Conservation (phyloP, 768 basidiomycete genomes). For the Termitomyces sp. region DNA sequence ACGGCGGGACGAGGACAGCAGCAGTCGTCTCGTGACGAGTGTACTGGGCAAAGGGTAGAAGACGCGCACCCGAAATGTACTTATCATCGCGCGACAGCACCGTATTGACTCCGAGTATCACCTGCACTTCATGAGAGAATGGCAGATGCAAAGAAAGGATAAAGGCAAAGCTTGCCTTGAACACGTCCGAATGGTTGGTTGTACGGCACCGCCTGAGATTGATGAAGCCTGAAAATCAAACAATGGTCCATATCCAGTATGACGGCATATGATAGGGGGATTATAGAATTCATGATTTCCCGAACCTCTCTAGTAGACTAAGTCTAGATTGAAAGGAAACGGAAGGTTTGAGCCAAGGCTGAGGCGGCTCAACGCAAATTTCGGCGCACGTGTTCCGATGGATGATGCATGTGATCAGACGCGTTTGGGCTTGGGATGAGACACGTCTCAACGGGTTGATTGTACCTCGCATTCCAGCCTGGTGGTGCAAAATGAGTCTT, state of each 20-base stretch:
- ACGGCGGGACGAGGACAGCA: background rate
- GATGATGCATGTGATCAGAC: background rate
- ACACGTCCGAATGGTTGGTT: background rate
- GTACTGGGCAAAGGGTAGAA: conserved; percentile 9
- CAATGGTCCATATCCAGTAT: background rate
- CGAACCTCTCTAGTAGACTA: background rate
- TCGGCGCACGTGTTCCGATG: background rate
- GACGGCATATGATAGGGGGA: background rate
- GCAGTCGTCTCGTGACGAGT: conserved; percentile 2
- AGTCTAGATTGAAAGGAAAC: background rate
- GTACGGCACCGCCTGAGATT: background rate
- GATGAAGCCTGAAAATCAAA: background rate
- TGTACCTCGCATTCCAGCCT: too few relatives aligned
- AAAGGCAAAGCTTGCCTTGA: conserved; percentile 3
- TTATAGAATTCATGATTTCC: background rate
- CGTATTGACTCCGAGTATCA: conserved; percentile 1
- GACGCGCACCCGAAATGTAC: background rate
- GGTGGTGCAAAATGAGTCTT: background rate
- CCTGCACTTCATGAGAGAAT: background rate
- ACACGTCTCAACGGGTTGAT: background rate
- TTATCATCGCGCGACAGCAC: background rate
- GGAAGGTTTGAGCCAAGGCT: conserved; percentile 3
- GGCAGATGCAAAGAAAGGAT: background rate
- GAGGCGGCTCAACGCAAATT: background rate
- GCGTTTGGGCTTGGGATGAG: background rate